Conservation (phyloP, 83 land plant genomes). For the Larix sibirica region DNA sequence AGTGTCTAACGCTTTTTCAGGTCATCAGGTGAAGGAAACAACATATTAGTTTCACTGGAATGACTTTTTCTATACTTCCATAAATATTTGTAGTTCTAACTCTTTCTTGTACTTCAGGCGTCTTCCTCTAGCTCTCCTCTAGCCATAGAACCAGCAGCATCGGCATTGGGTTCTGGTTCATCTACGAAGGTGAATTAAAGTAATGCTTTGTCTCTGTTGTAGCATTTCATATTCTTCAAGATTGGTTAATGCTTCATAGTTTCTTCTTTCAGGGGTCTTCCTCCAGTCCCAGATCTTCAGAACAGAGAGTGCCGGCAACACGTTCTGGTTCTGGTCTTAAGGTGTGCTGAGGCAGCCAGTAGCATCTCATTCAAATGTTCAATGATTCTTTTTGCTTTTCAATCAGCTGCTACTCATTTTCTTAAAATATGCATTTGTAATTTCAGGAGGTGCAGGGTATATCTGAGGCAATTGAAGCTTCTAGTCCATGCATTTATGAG, state of each 20-base stretch:
- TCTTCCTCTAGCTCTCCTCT: neutral
- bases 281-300: neutral
- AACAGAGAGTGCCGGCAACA: conserved; percentile 4
- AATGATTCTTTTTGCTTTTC: neutral
- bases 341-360: conserved; percentile 2
- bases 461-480: neutral
- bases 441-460: conserved; percentile 16
- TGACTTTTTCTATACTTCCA: neutral
- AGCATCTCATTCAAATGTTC: neutral
- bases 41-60: neutral
- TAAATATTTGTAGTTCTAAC: neutral
- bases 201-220: neutral
- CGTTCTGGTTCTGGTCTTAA: conserved; percentile 7
- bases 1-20: neutral
- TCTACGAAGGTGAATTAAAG: neutral
- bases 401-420: neutral
- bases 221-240: neutral
- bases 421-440: neutral
- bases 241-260: neutral
- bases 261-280: conserved; percentile 9
- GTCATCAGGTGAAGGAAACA: conserved; percentile 4
- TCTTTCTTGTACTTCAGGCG: neutral
- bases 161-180: conserved; percentile 2
- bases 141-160: neutral
- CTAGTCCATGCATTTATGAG: conserved; percentile 12